Conservation (phyloP, 306 rosid genomes). For the Fagus crenata region DNA sequence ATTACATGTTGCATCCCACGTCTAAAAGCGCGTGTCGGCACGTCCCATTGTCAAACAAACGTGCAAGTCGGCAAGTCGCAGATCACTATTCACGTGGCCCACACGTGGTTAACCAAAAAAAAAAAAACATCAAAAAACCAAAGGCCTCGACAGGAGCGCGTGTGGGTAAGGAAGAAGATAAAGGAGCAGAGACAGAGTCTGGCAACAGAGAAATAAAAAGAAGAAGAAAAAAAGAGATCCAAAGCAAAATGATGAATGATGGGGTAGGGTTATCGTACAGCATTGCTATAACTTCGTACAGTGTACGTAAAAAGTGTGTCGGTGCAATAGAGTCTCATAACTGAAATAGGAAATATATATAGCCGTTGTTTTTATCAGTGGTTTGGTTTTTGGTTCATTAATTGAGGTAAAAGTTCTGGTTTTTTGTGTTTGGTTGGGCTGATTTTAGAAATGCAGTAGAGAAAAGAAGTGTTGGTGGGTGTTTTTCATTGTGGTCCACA, state of each 20-base stretch:
- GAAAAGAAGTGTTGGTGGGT: too few relatives aligned
- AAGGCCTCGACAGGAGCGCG: background rate
- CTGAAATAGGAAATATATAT: constrained; percentile 19
- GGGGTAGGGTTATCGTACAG: background rate
- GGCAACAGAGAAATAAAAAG: too few relatives aligned
- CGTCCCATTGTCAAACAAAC: background rate
- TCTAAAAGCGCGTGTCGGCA: constrained; percentile 32
- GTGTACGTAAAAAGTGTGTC: constrained; percentile 30
- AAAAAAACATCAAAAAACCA: background rate
- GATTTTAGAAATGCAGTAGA: too few relatives aligned
- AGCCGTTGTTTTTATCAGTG: constrained; percentile 13
- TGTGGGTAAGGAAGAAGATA: background rate
- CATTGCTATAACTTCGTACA: constrained; percentile 25
- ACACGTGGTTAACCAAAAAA: constrained; percentile 26
- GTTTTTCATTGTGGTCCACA: too few relatives aligned
- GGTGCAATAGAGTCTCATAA: background rate
- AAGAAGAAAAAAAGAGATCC: constrained; percentile 10
- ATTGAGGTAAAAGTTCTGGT: too few relatives aligned
- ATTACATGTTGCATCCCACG: background rate
- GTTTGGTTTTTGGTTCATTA: too few relatives aligned
- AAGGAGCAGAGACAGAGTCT: constrained; percentile 17
- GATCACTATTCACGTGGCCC: constrained; percentile 30
- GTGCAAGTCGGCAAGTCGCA: background rate
- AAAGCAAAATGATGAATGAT: constrained; percentile 2
- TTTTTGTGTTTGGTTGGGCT: too few relatives aligned